phyloP scores from a whole-genome alignment of 352 stramenopile species.

The Globisporangium barbulae region DNA sequence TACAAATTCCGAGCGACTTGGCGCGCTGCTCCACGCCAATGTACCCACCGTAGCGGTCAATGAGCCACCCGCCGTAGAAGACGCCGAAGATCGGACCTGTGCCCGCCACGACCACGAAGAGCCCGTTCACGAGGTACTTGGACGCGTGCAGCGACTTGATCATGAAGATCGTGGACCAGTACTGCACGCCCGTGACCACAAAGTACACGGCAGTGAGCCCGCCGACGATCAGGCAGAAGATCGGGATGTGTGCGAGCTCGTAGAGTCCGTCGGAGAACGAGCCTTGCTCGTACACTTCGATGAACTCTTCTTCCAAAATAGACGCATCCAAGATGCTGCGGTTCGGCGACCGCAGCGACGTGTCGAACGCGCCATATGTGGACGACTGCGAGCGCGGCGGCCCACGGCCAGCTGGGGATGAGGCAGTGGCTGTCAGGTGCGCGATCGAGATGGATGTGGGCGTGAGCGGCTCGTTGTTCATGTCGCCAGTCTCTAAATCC shows the following conservation, averaged over 20 bases:
- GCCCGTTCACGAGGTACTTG: conserved; percentile 80
- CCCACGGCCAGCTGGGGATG: not conserved
- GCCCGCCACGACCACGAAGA: conserved; percentile 78
- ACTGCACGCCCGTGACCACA: conserved; percentile 83
- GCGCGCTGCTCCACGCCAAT: conserved; percentile 71
- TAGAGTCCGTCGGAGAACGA: conserved; percentile 62
- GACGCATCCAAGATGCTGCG: conserved; percentile 60
- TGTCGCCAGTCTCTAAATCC: conserved; percentile 18
- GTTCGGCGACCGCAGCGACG: conserved; percentile 37
- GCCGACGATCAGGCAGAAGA: conserved; percentile 77
- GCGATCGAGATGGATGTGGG: conserved; percentile 21
- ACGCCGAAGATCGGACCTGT: conserved; percentile 80
- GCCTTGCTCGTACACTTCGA: conserved; percentile 64
- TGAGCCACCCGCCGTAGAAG: conserved; percentile 78
- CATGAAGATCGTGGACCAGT: conserved; percentile 88
- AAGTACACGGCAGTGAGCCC: conserved; percentile 84
- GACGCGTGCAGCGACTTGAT: conserved; percentile 81
- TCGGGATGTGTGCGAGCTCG: conserved; percentile 61
- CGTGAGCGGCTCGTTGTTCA: not conserved
- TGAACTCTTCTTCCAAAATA: conserved; percentile 73
- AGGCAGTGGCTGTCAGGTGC: conserved; percentile 19
- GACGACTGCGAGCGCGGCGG: conserved; percentile 18
- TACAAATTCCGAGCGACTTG: conserved; percentile 73
- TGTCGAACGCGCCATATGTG: conserved; percentile 60
- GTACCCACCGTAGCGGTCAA: conserved; percentile 76